Percentiles rank a stretch among this genome's conserved stretches.
These are phyloP conservation scores for Petrea volubilis DNA, from an alignment of 257 asterid genomes.

Conservation along the genomic window DNA sequence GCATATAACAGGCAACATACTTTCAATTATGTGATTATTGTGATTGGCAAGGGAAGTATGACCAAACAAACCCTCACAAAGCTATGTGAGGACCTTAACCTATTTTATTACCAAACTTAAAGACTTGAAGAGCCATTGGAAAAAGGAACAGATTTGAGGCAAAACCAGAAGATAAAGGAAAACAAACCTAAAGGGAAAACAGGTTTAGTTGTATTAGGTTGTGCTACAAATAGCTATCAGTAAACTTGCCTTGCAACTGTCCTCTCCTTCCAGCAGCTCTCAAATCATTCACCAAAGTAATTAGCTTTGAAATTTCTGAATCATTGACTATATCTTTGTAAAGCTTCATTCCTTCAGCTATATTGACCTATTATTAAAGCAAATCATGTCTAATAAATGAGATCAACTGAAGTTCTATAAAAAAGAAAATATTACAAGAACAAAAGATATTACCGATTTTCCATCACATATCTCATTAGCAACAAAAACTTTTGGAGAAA, in stretches of 20 bases:
- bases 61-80: conserved; percentile 11
- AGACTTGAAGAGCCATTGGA: background rate
- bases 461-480: conserved; percentile 72
- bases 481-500: conserved; percentile 62
- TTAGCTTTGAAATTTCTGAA: conserved; percentile 63
- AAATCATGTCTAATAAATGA: conserved; percentile 21
- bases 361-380: conserved; percentile 55
- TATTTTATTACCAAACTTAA: conserved; percentile 8
- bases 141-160: conserved; percentile 1
- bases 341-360: conserved; percentile 81
- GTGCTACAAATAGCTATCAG: conserved; percentile 21
- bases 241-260: conserved; percentile 70
- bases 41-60: conserved; percentile 2
- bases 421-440: background rate
- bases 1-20: background rate
- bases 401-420: conserved; percentile 18
- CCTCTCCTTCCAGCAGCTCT: conserved; percentile 88
- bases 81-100: background rate
- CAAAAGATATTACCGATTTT: conserved; percentile 47
- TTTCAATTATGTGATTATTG: background rate
- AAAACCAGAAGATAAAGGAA: background rate
- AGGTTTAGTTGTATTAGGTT: conserved; percentile 16
- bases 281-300: conserved; percentile 64
- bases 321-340: conserved; percentile 58
- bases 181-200: background rate